Base-by-base conservation (phyloP, 495 filamentous ascomycete species). In the Talaromyces thailandensis region DNA sequence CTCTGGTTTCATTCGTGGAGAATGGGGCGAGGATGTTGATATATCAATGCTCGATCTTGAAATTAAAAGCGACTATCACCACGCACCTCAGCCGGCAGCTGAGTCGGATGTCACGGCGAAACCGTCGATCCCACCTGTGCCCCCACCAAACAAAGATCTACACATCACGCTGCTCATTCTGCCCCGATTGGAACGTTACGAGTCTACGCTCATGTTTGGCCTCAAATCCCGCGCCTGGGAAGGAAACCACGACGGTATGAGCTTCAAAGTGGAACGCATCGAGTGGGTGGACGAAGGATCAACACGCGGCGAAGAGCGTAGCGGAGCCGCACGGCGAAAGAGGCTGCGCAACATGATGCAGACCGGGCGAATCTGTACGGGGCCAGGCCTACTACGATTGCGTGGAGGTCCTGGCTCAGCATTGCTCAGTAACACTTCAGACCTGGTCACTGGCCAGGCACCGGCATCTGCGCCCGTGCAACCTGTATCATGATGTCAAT, bases 1-100 rank as follows among this genome's bases (percentile, higher is more conserved):
- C 72, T 84, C 87, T 14, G 95, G 95, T 8, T 97, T 88, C 83
- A 88, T 98, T 62, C 85, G 89, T 9, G 94, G 93, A 26, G 90
- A 89, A 63, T 96, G 92, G 88, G 82, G 84, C 18, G 84, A 89
- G 0, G 88, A 90, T 45, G 86, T 93, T 2, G 84, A 88, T 63
- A 70, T 73, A n/a, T 79, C 79, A 21, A 75, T 93, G 71, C 78
- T 93, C 3, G 88, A 88, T 45, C 73, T 93, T 28, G 79, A 82
- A 64, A 80, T 79, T 68, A 73, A 76, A 64, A 68, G 80, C 32
- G 68, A 69, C 60, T 73, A 77, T 59, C 71, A 79, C 29, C 72
- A 77, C 63, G 67, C 75, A 6, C 70, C 73, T 7, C 68, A 71
- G 62, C 64, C 67, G 29, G 66, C 66, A 57, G 32, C 66, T 1